Evolutionary conservation across 2,329 filamentous ascomycete species (phyloP).

Genomic region (Tolypocladium nubicola): DNA sequence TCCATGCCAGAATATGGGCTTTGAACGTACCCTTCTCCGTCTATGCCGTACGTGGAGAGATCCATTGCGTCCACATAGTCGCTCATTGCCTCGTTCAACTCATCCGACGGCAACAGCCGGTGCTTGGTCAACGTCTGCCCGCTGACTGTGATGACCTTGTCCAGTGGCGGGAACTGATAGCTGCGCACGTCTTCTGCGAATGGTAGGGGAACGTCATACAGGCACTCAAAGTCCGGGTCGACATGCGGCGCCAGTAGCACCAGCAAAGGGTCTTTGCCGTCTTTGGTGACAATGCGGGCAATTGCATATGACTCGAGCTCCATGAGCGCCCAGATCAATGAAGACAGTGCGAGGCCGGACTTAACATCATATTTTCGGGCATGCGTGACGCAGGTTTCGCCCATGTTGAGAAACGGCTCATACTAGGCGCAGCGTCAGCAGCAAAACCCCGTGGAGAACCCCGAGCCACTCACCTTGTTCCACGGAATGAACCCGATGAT

Average conservation of each 20-base stretch:
- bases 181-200: conserved; percentile 85
- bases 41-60: conserved; percentile 56
- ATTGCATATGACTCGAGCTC: conserved; percentile 81
- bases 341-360: conserved; percentile 75
- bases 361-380: conserved; percentile 70
- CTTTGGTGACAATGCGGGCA: conserved; percentile 75
- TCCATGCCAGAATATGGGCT: too few relatives aligned
- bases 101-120: conserved; percentile 66
- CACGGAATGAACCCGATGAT: conserved; percentile 78
- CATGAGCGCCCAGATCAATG: conserved; percentile 76
- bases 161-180: conserved; percentile 87
- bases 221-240: conserved; percentile 68
- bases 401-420: conserved; percentile 77
- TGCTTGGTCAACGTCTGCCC: conserved; percentile 74
- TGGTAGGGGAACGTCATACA: conserved; percentile 82
- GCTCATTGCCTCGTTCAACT: conserved; percentile 72
- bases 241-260: conserved; percentile 72
- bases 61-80: conserved; percentile 93
- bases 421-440: conserved; percentile 38
- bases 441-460: background rate
- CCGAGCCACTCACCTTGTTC: conserved; percentile 43
- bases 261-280: conserved; percentile 66
- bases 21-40: conserved; percentile 59
- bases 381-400: conserved; percentile 67
- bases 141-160: conserved; percentile 77